A percentile compares a stretch with the other conserved stretches of the same genome.
Evolutionary conservation across 306 rosid species (phyloP).

Genomic region (Quercus engelmannii): DNA sequence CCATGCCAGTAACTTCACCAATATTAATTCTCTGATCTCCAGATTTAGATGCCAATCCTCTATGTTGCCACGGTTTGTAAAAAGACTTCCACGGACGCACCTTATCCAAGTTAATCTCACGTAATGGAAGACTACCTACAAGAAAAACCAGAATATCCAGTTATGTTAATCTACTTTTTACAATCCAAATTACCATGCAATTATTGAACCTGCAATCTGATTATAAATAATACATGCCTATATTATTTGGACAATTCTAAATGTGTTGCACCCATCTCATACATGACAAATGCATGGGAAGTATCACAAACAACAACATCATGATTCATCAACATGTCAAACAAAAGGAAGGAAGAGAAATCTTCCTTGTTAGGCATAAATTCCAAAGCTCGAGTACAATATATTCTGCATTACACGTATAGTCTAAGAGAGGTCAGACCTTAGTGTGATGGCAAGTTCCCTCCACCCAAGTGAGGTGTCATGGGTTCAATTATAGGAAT

Average conservation of each 20-base stretch:
- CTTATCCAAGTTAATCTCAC: conserved; percentile 92
- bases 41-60: conserved; percentile 47
- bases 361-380: not conserved
- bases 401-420: not conserved
- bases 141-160: conserved; percentile 24
- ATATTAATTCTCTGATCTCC: conserved; percentile 27
- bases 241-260: not conserved
- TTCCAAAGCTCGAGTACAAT: not conserved
- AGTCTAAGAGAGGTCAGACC: not conserved
- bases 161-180: conserved; percentile 7
- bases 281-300: not conserved
- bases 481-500: too few species aligned
- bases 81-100: conserved; percentile 80
- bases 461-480: too few species aligned
- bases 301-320: not conserved
- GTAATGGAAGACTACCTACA: conserved; percentile 60
- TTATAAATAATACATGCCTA: not conserved
- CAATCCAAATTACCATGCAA: conserved; percentile 1
- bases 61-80: conserved; percentile 54
- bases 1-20: conserved; percentile 34
- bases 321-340: not conserved
- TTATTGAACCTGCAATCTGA: not conserved
- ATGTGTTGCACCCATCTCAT: not conserved
- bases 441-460: too few species aligned
- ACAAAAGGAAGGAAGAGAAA: not conserved